phyloP scores from a whole-genome alignment of 2,329 filamentous ascomycete genomes.

The Claviceps sp. region DNA sequence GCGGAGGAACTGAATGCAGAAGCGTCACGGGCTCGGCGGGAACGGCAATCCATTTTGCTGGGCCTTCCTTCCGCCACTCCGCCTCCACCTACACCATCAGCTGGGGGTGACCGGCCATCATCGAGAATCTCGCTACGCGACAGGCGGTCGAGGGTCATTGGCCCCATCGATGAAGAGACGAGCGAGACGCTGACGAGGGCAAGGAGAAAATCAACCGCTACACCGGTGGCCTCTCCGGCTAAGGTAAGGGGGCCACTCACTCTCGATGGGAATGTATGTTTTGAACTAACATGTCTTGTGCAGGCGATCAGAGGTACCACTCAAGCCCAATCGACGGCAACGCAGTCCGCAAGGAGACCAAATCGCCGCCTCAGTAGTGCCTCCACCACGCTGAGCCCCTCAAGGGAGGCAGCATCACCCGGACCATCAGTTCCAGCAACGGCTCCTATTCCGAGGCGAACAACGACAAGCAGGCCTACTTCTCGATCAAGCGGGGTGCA shows the following conservation, averaged over 20 bases:
- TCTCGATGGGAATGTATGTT: not conserved
- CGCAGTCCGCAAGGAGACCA: constrained; percentile 19
- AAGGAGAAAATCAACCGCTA: constrained; percentile 50
- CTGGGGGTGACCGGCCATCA: constrained; percentile 29
- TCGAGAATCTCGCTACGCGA: constrained; percentile 59
- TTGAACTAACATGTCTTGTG: constrained; percentile 8
- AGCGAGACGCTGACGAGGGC: constrained; percentile 20
- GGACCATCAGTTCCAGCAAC: not conserved
- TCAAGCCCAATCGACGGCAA: constrained; percentile 11
- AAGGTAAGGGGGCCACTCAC: constrained; percentile 12
- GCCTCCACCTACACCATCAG: constrained; percentile 5
- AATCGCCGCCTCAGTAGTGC: constrained; percentile 37
- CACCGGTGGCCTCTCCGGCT: constrained; percentile 20
- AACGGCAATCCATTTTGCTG: constrained; percentile 43
- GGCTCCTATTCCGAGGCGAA: constrained; percentile 11
- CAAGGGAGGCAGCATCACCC: constrained; percentile 9
- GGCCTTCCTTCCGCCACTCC: constrained; percentile 9
- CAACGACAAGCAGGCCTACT: constrained; percentile 20
- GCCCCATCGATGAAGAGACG: constrained; percentile 34
- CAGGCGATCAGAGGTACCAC: constrained; percentile 20
- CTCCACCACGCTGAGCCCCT: constrained; percentile 21
- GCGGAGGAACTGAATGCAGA: constrained; percentile 67
- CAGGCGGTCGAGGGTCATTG: constrained; percentile 47
- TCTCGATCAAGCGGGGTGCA: constrained; percentile 18
- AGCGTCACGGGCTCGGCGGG: constrained; percentile 47